Evolutionary conservation across 2,329 filamentous ascomycete genomes (phyloP), one percentile per base, ranked within the genome.

Genomic region (Meredithiella fracta): DNA sequence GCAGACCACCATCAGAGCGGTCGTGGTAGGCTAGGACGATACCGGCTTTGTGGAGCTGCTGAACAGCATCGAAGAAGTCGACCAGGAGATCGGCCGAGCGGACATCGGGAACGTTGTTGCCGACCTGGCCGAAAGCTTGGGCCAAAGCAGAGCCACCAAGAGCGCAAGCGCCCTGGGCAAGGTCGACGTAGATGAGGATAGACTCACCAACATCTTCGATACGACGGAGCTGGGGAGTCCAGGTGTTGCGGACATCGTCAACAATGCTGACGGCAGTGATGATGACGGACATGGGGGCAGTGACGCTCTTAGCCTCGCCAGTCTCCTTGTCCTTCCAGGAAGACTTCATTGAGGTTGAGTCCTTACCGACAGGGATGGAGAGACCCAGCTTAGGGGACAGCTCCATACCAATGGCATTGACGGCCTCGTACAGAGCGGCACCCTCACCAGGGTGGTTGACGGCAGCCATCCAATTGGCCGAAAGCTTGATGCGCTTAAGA

Each of bases 381-480:
- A 98, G 81, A 34, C 86, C 88, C n/a, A 97, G 76, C 63, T 85
- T 76, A 1, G 89, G 89, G 69, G 92, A 98, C 7, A 98, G 74
- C 51, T 94, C 85, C 79, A 95, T 84, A 51, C 90, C 90, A 58
- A 96, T 89, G 8, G 91, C 89, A 66, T 94, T 79, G 1, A 96
- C 92, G 29, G 90, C 92, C 68, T 96, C 88, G 64, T 95, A 97
- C 31, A 97, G 76, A 15, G 84, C 88, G 40, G 91, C 90, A 42
- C 88, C 90, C 69, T 98, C 92, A 50, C 92, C 92, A 22, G 86
- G 83, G 67, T 96, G 89, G 65, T 82, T 89, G 59, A 90, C 86
- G n/a, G 91, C 91, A 2, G 89, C 90, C 92, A 97, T 97, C 91
- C 91, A 98, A 71, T 98, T 97, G 52, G 91, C 91, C 2, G 90